Base-by-base conservation (phyloP, 2,329 filamentous ascomycete genomes). In the Acephala macrosclerotiorum region DNA sequence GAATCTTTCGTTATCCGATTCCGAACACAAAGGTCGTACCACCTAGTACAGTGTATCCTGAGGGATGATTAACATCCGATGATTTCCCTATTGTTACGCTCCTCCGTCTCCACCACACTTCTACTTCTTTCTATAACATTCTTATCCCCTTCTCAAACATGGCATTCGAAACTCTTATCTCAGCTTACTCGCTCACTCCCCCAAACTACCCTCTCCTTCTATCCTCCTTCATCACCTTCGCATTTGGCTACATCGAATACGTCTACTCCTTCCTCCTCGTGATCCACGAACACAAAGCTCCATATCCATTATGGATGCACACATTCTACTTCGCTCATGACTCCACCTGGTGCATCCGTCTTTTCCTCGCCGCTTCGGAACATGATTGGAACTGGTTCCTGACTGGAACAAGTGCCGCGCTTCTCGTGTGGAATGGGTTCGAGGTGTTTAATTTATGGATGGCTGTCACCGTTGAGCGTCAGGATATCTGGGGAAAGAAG, bases 331-430 rank as follows among this genome's bases (percentile, higher is more conserved):
- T 53, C 18, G 47, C 47, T 18, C 47, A 53, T 18, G 47, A 53
- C 47, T 53, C 47, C 3, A 53, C 47, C 6, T 53, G 20, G 18
- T 25, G 47, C 26, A 25, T 53, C 16, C 47, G 47, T 14, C 47
- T 53, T 6, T 53, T 53, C 47, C 16, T 53, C 8, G 47, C 47
- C 18, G 47, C 47, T 20, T 29, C 20, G 12, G 12, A n/a, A 53
- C 20, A 53, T 53, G 26, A 53, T 18, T 53, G 26, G 20, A 25
- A 53, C 47, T 53, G 47, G 47, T 53, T 53, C 18, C 47, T 53
- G 16, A 25, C 26, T 18, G 47, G 47, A 5, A 53, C 20, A 7
- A 25, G 20, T 18, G 26, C 26, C 18, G 47, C 47, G 8, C 47
- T 53, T 4, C 26, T 53, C 3, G 47, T 53, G 16, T 53, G 47